A percentile compares a stretch with the other conserved stretches of the same genome.
These are phyloP conservation scores for Botrytis squamosa DNA, from an alignment of 2,329 filamentous ascomycete genomes.

Conservation along the genomic window DNA sequence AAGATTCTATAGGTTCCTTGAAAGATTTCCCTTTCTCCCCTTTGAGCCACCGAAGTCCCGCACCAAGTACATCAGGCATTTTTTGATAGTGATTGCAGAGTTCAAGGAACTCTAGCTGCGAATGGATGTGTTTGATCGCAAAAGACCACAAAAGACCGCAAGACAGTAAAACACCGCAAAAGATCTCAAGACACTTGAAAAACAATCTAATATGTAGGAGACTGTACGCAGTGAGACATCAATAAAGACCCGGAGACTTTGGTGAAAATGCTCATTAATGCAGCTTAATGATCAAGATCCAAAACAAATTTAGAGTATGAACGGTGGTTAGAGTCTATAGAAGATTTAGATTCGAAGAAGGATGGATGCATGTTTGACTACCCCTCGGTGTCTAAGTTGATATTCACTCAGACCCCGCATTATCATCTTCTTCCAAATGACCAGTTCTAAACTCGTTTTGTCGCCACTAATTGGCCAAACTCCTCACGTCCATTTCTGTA, in stretches of 20 bases:
- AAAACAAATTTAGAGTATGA: not conserved
- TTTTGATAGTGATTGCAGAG: not conserved
- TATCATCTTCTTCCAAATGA: not conserved
- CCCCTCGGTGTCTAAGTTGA: not conserved
- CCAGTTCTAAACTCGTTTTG: not conserved
- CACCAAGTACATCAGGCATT: not conserved
- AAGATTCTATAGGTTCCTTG: not conserved
- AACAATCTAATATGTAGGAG: not conserved
- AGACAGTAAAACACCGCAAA: rapidly evolving
- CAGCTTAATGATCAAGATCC: not conserved
- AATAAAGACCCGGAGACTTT: not conserved
- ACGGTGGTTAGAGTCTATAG: not conserved
- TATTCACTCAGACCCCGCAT: not conserved
- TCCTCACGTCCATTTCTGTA: not conserved
- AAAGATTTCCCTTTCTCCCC: not conserved
- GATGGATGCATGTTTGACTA: not conserved
- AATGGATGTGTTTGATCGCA: not conserved
- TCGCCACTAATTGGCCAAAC: not conserved
- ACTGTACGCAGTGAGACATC: not conserved
- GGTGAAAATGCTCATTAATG: not conserved
- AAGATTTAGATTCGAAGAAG: not conserved
- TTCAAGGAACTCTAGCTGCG: too few species aligned
- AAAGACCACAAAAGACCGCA: not conserved
- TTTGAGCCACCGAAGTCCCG: not conserved
- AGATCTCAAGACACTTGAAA: not conserved